Evolutionary conservation across 495 filamentous ascomycete species (phyloP).

Genomic region (Neurospora terricola): DNA sequence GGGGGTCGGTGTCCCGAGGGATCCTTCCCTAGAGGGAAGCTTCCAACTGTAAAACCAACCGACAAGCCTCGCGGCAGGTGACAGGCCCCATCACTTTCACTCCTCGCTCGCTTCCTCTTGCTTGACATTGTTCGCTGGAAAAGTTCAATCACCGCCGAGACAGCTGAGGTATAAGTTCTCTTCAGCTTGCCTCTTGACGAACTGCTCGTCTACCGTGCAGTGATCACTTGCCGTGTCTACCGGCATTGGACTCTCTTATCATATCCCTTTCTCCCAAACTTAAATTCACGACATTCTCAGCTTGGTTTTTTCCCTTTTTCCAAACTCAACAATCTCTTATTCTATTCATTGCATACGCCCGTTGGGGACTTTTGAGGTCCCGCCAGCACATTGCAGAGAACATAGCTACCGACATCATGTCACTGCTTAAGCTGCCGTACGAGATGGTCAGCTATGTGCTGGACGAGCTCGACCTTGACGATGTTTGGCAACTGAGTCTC

Average conservation of each 20-base stretch:
- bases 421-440: constrained; percentile 40
- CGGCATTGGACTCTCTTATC: not conserved
- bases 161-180: not conserved
- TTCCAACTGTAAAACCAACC: not conserved
- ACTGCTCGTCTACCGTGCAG: not conserved
- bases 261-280: too few relatives aligned
- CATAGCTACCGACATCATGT: constrained; percentile 8
- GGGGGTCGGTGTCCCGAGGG: not conserved
- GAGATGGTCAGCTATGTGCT: constrained; percentile 55
- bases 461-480: constrained; percentile 40
- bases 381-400: not conserved
- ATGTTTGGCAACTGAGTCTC: constrained; percentile 38
- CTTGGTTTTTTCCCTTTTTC: not conserved
- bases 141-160: not conserved
- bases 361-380: not conserved
- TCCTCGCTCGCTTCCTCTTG: not conserved
- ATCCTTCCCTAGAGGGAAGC: not conserved
- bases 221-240: not conserved
- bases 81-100: not conserved
- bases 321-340: not conserved
- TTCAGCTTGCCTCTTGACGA: not conserved
- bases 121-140: not conserved
- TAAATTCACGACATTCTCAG: too few relatives aligned
- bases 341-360: not conserved
- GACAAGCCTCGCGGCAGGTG: not conserved